Evolutionary conservation across 441 rosid species (phyloP), one percentile per base, ranked within the genome.

Genomic region (Corymbia calophylla): DNA sequence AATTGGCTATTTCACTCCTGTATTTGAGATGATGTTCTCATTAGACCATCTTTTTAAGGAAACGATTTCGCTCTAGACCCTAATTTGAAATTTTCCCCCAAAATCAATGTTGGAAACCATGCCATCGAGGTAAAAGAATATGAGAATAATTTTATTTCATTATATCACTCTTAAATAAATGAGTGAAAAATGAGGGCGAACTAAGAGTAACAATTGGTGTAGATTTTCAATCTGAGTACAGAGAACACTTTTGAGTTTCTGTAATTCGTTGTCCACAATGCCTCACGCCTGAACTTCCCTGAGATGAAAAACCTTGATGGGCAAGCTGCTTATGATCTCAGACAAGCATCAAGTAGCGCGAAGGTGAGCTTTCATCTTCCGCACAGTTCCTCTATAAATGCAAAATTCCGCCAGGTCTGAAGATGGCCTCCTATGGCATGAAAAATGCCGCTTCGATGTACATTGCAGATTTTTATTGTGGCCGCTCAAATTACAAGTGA

Each of bases 11-110:
- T 2, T 66, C 39, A 16, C 19, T 8, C 21, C 73, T 58, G 44
- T 25, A 10, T 13, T 10, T 25, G 64, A 25, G 21, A 66, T 10
- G 15, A 16, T 31, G 32, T 66, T 66, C 21, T 15, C 39, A 64
- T 64, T 9, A 64, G 17, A 64, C 35, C 73, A 64, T 64, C 39
- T n/a, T 64, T 64, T 31, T 64, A 2, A 64, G 32, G 15, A 64
- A n/a, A 7, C 1, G 39, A 19, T 64, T 66, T 21, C 0, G 0
- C 21, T 66, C 7, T 39, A 31, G 18, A 66, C 17, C 39, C 11
- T 8, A n/a, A 66, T 16, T 8, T 66, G 73, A 66, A 8, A 66
- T 66, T 66, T 66, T 66, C 21, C 73, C 39, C 84, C 17, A 77
- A 13, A 19, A 11, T 73, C 82, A 39, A 39, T 73, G 21, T 70